Evolutionary conservation across 139 green algal species (phyloP).

Genomic region (Micractinium sp.): DNA sequence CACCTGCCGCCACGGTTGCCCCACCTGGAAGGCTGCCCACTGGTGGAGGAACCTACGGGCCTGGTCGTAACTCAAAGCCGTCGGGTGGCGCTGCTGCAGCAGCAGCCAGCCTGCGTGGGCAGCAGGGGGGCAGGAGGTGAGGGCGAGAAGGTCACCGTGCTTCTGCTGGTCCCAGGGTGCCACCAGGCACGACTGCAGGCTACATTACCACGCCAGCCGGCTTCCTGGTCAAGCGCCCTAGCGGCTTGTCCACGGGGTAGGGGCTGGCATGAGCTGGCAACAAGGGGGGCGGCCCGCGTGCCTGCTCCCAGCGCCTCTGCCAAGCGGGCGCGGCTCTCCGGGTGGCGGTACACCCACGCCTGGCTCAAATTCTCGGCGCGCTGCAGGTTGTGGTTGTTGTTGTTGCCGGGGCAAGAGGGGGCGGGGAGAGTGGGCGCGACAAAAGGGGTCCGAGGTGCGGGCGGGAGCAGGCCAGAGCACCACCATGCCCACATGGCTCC

Average conservation of each 20-base stretch:
- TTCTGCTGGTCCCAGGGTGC: no score
- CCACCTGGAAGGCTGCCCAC: conserved; percentile 1
- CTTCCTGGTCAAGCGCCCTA: no score
- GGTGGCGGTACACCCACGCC: conserved; percentile 15
- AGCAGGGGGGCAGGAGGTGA: not conserved
- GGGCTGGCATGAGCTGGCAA: no score
- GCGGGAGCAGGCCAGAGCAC: no score
- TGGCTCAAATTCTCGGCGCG: not conserved
- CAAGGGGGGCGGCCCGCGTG: not conserved
- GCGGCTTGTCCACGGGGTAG: no score
- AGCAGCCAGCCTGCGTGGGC: conserved; percentile 11
- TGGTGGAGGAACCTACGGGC: not conserved
- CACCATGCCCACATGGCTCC: no score
- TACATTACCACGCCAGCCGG: not conserved
- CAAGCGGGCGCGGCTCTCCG: conserved; percentile 10
- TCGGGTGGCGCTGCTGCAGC: conserved; percentile 12
- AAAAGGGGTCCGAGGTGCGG: no score
- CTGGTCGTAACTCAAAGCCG: conserved; percentile 2
- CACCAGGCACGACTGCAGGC: not conserved
- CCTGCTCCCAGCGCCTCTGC: conserved; percentile 21
- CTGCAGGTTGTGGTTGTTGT: not conserved
- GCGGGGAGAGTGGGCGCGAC: no score
- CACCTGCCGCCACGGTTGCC: no score
- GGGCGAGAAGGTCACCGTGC: no score
- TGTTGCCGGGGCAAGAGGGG: no score